Conservation (phyloP, 1,284 basidiomycete species). For the Cronartium quercuum region DNA sequence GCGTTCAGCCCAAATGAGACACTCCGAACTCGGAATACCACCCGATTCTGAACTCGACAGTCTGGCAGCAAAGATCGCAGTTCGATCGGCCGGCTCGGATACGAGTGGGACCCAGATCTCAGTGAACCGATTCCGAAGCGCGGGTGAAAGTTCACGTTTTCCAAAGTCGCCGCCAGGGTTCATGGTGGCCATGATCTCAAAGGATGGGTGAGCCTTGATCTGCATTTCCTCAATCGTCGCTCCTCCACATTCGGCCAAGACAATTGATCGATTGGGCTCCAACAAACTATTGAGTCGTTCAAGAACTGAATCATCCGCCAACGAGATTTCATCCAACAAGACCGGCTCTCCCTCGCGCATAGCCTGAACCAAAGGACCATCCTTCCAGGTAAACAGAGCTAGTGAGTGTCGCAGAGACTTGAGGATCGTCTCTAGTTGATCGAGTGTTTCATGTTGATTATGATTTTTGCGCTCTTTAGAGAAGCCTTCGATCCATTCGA, state of each 20-base stretch:
- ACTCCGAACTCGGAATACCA: background rate
- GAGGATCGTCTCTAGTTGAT: conserved; percentile 42
- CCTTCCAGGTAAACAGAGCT: conserved; percentile 93
- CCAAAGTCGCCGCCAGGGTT: conserved; percentile 99
- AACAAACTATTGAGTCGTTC: conserved; percentile 96
- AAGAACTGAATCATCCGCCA: conserved; percentile 96
- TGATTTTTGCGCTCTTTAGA: conserved; percentile 92
- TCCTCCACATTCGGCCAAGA: conserved; percentile 87
- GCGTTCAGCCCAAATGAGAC: conserved; percentile 57
- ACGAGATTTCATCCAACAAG: conserved; percentile 91
- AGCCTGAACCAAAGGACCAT: conserved; percentile 87
- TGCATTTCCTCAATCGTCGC: conserved; percentile 63
- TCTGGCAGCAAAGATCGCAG: conserved; percentile 67
- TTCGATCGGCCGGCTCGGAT: conserved; percentile 66
- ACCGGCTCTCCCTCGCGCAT: conserved; percentile 83
- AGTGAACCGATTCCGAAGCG: conserved; percentile 93
- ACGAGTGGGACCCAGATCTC: conserved; percentile 97
- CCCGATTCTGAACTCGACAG: conserved; percentile 58
- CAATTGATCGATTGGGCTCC: conserved; percentile 79
- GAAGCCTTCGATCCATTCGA: conserved; percentile 59
- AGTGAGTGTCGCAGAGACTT: conserved; percentile 54
- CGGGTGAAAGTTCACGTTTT: conserved; percentile 97
- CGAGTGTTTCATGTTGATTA: conserved; percentile 62
- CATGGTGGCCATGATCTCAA: conserved; percentile 96
- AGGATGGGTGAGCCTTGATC: conserved; percentile 62